Base-by-base conservation (phyloP, 768 basidiomycete species). In the Rhizopogon roseolus region DNA sequence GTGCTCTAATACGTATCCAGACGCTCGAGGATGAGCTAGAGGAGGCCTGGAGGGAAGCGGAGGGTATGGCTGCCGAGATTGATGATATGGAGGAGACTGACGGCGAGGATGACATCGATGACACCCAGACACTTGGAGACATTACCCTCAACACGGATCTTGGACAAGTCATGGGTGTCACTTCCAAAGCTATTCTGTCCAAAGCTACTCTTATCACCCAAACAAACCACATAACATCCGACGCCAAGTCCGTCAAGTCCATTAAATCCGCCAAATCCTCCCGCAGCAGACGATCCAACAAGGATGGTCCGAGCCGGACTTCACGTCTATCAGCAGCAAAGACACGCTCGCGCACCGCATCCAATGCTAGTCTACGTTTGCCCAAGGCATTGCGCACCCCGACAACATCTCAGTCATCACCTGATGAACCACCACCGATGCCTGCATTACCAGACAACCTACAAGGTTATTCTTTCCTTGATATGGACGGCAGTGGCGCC, bases 31-130 rank as follows among this genome's bases (percentile, higher is more conserved):
- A 78, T 13, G 86, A 90, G 58, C 73, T 91, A 22, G 82, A 86
- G 45, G 90, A 92, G 50, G 90, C 89, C 0, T 92, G 90, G 90
- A 77, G 76, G 44, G 83, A 85, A 54, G 90, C 88, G 2, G 85
- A 89, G 60, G 80, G 79, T 40, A 73, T 90, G 59, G 90, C 89
- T 1, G 66, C 73, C 49, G 86, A 90, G 64, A 77, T 90, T 61
- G 88, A 92, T 64, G 81, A 81, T 41, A 65, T 82, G 49, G 81
- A 85, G 50, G 67, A 56, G 4, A 64, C 58, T 14, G 58, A 60
- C 22, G 57, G 64, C 25, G 71, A 61, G 22, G 62, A 64, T 14
- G 64, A 62, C 7, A 48, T 56, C 38, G 68, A 71, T 41, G 66
- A 71, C 42, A 67, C 64, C 38, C 57, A 56, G 1, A 60, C 60